phyloP scores from a whole-genome alignment of 2,329 filamentous ascomycete species.

The Aspergillus fructus region DNA sequence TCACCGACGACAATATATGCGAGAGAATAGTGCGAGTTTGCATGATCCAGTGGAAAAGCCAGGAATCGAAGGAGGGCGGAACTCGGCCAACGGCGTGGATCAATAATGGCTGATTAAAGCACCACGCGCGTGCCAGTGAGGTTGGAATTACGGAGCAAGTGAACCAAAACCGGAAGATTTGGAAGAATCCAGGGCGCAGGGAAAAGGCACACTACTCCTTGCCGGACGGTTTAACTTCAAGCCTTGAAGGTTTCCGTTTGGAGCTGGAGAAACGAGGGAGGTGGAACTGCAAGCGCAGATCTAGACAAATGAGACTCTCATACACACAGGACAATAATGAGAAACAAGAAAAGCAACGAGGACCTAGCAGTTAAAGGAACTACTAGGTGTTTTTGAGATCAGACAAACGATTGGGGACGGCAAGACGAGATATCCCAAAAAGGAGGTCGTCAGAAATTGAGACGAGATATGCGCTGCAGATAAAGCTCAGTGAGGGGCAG shows the following conservation, averaged over 20 bases:
- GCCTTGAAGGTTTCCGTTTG: no score
- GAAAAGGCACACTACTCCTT: constrained; percentile 18
- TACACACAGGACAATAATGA: constrained; percentile 2
- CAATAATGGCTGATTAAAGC: constrained; percentile 20
- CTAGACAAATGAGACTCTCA: neutral
- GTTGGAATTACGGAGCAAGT: neutral
- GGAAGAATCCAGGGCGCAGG: constrained; percentile 16
- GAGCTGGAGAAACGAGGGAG: constrained; percentile 17
- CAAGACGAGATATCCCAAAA: constrained; percentile 1
- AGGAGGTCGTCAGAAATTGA: neutral
- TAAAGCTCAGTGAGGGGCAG: neutral
- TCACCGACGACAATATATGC: constrained; percentile 25
- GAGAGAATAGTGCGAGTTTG: constrained; percentile 22
- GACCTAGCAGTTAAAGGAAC: neutral
- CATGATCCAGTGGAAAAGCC: constrained; percentile 29
- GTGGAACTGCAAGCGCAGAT: constrained; percentile 5
- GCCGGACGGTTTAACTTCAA: constrained; percentile 12
- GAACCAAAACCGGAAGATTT: constrained; percentile 1
- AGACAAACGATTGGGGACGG: neutral
- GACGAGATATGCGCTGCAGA: constrained; percentile 6
- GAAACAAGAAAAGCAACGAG: constrained; percentile 2
- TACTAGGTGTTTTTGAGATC: neutral
- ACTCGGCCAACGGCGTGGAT: constrained; percentile 19
- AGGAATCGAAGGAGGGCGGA: constrained; percentile 15
- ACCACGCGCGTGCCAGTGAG: constrained; percentile 18